Base-by-base conservation (phyloP, 2,329 filamentous ascomycete genomes). In the Epichloe amarillans region DNA sequence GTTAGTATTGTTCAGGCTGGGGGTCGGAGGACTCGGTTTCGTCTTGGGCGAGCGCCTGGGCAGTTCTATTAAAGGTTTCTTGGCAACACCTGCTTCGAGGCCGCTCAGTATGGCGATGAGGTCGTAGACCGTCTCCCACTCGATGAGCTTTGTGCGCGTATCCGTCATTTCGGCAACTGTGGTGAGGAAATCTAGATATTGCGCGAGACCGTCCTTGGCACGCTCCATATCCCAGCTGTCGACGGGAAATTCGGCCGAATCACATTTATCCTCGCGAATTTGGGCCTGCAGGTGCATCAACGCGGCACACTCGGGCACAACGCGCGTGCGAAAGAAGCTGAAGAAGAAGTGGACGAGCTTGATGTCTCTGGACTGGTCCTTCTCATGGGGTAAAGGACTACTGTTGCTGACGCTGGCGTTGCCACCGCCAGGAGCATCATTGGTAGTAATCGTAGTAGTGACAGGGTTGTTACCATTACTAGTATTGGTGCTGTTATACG, bases 171-270 rank as follows among this genome's bases (percentile, higher is more conserved):
- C 90, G 0, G 88, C 89, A 30, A 95, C 79, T 0, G 93, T 90
- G 15, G 86, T 88, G 50, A 96, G 85, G 64, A 97, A 95, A 59
- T 96, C 90, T 2, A 97, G 79, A 62, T 95, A 95, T 65, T 96
- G 90, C 48, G 90, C 88, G 1, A 97, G 80, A 0, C 91, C 91
- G 61, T 97, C 91, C 64, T 95, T 95, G 52, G 94, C 91, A 14
- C 91, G 82, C 64, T 97, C 91, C 85, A 97, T 95, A 61, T 97
- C 91, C 91, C 91, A 97, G 45, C 89, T 78, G 60, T 97, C 94
- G 2, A 96, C 82, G 0, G 91, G 91, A 60, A 96, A 97, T 61
- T 96, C 90, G 54, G 87, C 82, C 0, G 88, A 82, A 53, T 91
- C 79, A 15, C 84, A 81, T 51, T 82, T 76, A 35, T 84, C 82